Evolutionary conservation across 495 filamentous ascomycete genomes (phyloP).

Genomic region (Penicillium malachiteum): DNA sequence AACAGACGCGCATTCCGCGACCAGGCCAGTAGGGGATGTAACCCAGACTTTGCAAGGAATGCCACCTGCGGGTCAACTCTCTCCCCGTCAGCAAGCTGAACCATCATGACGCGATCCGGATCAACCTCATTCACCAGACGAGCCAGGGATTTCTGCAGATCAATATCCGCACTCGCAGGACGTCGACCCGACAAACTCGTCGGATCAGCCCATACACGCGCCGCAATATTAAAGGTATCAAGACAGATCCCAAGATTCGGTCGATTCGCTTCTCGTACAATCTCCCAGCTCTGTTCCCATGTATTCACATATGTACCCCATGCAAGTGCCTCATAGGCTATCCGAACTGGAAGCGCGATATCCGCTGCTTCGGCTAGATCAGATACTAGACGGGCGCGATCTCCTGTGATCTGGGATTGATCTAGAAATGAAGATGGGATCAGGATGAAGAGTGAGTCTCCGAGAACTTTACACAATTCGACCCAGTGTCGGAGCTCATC

Average conservation of each 20-base stretch:
- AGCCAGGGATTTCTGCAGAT: conserved; percentile 52
- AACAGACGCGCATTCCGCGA: conserved; percentile 69
- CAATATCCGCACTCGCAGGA: conserved; percentile 47
- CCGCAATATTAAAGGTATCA: conserved; percentile 76
- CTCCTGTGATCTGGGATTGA: conserved; percentile 47
- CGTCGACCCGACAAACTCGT: conserved; percentile 46
- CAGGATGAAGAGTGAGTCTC: conserved; percentile 59
- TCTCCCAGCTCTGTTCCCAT: conserved; percentile 69
- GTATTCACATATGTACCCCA: conserved; percentile 69
- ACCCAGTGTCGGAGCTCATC: conserved; percentile 64
- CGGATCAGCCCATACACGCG: conserved; percentile 65
- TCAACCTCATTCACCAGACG: conserved; percentile 55
- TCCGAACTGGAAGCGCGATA: conserved; percentile 53
- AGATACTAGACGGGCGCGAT: conserved; percentile 52
- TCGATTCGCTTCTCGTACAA: conserved; percentile 59
- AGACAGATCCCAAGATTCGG: conserved; percentile 72
- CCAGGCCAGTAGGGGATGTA: conserved; percentile 50
- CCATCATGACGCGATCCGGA: conserved; percentile 62
- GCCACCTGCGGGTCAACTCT: conserved; percentile 35
- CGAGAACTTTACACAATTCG: conserved; percentile 54
- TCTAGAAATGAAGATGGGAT: conserved; percentile 68
- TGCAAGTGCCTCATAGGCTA: conserved; percentile 69
- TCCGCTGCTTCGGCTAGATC: conserved; percentile 65
- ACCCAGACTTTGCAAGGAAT: conserved; percentile 15
- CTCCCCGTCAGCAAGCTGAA: conserved; percentile 73